Conservation (phyloP, 2,329 filamentous ascomycete genomes). For the Talaromyces marneffei region DNA sequence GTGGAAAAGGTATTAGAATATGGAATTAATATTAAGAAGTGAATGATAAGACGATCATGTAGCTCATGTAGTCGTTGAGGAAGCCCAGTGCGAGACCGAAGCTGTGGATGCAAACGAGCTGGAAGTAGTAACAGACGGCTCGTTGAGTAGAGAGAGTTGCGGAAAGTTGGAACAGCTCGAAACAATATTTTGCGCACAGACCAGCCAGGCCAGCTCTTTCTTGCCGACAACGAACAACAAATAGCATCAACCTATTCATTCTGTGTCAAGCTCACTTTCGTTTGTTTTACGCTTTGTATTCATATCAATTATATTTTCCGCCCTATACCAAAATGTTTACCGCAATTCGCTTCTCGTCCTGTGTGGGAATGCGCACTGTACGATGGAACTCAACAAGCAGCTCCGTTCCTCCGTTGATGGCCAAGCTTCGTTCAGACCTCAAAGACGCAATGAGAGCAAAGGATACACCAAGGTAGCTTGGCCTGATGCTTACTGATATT, state of each 20-base stretch:
- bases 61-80: neutral
- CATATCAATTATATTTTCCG: neutral
- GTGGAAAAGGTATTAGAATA: neutral
- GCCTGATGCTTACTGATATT: neutral
- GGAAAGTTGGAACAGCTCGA: conserved; percentile 17
- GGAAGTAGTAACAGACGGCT: conserved; percentile 3
- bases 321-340: conserved; percentile 26
- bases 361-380: conserved; percentile 24
- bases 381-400: conserved; percentile 39
- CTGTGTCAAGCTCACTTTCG: neutral
- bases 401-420: conserved; percentile 38
- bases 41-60: neutral
- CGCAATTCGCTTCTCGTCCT: conserved; percentile 25
- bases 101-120: neutral
- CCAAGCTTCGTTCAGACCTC: conserved; percentile 41
- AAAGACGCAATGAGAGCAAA: conserved; percentile 47
- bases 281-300: neutral
- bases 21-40: neutral
- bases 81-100: conserved; percentile 1
- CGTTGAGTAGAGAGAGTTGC: conserved; percentile 9
- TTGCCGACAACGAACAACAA: neutral
- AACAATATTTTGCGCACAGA: conserved; percentile 35
- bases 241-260: neutral
- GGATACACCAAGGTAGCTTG: conserved; percentile 38
- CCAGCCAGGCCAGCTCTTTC: conserved; percentile 19